Evolutionary conservation across 2,329 filamentous ascomycete species (phyloP).

Genomic region (Microsporum ferrugineum): DNA sequence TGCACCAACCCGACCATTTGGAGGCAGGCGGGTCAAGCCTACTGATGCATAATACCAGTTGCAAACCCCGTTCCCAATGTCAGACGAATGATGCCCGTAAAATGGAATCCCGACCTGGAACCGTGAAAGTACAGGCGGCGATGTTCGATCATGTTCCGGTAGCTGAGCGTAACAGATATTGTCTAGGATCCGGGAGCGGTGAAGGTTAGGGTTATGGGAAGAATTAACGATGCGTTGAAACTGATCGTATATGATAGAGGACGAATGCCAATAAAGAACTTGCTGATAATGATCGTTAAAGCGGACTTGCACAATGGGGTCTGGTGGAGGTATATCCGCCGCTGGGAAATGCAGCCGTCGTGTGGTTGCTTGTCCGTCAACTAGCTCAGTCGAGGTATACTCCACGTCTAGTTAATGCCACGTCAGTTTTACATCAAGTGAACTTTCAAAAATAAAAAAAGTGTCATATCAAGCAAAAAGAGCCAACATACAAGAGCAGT

Average conservation of each 20-base stretch:
- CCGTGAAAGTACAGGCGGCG: not conserved
- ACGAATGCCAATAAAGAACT: constrained; percentile 26
- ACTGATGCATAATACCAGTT: not conserved
- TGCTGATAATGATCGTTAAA: constrained; percentile 30
- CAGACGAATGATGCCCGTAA: not conserved
- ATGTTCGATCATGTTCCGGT: not conserved
- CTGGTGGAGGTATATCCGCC: not conserved
- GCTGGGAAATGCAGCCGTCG: not conserved
- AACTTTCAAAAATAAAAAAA: not conserved
- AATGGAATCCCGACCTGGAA: not conserved
- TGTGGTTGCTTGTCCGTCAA: not conserved
- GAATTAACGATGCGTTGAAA: constrained; percentile 21
- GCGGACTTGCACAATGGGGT: not conserved
- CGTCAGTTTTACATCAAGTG: not conserved
- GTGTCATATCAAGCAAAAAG: not conserved
- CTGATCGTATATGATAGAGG: constrained; percentile 25
- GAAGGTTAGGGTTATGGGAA: constrained; percentile 5
- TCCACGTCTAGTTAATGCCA: not conserved
- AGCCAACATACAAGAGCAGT: not conserved
- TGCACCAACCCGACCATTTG: not conserved
- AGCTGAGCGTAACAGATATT: constrained; percentile 4
- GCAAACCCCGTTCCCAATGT: not conserved
- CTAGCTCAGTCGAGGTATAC: not conserved
- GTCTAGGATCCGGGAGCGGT: constrained; percentile 14
- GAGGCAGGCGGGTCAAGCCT: not conserved